Evolutionary conservation across 1,139 yeast species (phyloP), one percentile per base, ranked within the genome.

Genomic region (Taphrina communis): DNA sequence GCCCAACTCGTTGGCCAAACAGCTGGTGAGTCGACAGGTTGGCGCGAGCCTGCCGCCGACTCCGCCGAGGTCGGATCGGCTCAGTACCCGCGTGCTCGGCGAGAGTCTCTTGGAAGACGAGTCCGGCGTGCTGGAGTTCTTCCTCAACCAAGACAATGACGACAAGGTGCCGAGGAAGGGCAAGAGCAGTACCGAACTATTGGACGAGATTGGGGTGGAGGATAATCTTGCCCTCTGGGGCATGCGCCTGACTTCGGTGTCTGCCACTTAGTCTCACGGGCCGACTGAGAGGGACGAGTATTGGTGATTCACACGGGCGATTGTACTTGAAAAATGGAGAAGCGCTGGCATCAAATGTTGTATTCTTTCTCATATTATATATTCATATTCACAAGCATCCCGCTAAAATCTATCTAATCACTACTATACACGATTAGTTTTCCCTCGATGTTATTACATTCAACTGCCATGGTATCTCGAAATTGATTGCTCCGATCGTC

Each of bases 11-110:
- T 19, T 41, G 41, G 67, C 60, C 14, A 36, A 44, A 38, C 51
- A 36, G 38, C n/a, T 63, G 5, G 41, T 52, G 21, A 52, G 56
- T 50, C 46, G n/a, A 17, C 19, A 42, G 11, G 38, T 19, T 12
- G 36, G 19, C 8, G 36, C 46, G 7, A 17, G 35, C n/a, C 46
- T 60, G 14, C 67, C 67, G 5, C 44, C 59, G 38, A 63, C 67
- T 12, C 67, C 67, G 21, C 67, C 67, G 11, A 59, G 48, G 8
- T 38, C 56, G 17, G 67, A 63, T 6, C 58, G 58, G 36, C 41
- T 63, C 46, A 44, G 60, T 7, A 56, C 59, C 12, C 67, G 67
- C 39, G 67, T 63, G 6, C 46, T 63, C 14, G 55, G 42, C 12
- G 53, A 44, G 9, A 35, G 44, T 14, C 11, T 63, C 14, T 9